These are phyloP conservation scores for Mucor velutinosus DNA, from an alignment of 371 early-diverging fungal species.

Conservation along the genomic window DNA sequence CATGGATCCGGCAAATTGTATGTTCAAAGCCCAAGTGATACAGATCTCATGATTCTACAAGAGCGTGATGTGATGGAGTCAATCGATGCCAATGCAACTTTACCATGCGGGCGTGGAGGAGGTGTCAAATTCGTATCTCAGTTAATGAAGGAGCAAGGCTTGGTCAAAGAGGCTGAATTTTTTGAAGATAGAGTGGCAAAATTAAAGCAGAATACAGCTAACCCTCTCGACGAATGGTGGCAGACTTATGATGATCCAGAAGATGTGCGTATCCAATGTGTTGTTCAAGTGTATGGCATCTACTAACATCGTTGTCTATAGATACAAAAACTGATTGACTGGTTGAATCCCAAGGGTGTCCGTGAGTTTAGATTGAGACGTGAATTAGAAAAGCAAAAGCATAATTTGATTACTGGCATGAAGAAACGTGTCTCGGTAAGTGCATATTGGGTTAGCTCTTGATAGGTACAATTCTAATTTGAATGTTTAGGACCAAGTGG, in stretches of 20 bases:
- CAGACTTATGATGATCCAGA: slow-evolving; percentile 64
- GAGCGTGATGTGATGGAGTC: slow-evolving; percentile 38
- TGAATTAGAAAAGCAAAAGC: slow-evolving; percentile 53
- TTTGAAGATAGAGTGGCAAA: slow-evolving; percentile 25
- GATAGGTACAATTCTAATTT: neutral
- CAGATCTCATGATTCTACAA: slow-evolving; percentile 46
- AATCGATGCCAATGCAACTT: slow-evolving; percentile 12
- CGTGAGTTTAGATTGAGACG: slow-evolving; percentile 65
- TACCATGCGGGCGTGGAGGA: slow-evolving; percentile 52
- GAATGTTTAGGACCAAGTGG: slow-evolving; percentile 32
- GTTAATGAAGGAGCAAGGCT: slow-evolving; percentile 35
- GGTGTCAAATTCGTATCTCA: slow-evolving; percentile 35
- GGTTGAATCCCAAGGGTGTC: slow-evolving; percentile 79
- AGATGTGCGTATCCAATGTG: slow-evolving; percentile 39
- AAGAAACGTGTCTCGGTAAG: slow-evolving; percentile 41
- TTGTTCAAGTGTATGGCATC: neutral
- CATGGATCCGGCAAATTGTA: slow-evolving; percentile 67
- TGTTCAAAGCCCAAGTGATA: slow-evolving; percentile 60
- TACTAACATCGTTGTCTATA: slow-evolving; percentile 16
- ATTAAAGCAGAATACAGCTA: slow-evolving; percentile 8
- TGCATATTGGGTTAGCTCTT: neutral
- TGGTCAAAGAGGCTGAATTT: slow-evolving; percentile 24
- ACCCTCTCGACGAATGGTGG: slow-evolving; percentile 50
- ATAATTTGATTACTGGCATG: slow-evolving; percentile 52
- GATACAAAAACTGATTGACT: slow-evolving; percentile 66